phyloP scores from a whole-genome alignment of 2,329 filamentous ascomycete genomes.

The Albifimbria verrucaria region DNA sequence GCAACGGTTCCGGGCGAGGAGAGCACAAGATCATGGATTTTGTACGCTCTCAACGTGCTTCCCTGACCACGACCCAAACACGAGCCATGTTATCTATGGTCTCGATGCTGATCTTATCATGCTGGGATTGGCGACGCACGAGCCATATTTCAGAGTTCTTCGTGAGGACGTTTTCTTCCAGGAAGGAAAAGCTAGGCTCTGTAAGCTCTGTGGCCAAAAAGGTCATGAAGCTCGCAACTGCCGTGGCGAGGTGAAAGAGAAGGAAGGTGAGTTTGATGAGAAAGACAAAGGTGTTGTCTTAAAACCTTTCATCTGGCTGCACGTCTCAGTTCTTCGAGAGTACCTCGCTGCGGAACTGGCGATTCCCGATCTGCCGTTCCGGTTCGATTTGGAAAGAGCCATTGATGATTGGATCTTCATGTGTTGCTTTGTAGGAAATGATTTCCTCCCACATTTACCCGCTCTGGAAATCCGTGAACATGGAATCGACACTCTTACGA shows the following conservation, averaged over 20 bases:
- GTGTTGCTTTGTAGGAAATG: slow-evolving; percentile 98
- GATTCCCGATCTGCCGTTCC: slow-evolving; percentile 78
- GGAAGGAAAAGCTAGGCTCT: slow-evolving; percentile 76
- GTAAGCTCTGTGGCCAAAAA: slow-evolving; percentile 85
- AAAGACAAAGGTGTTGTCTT: slow-evolving; percentile 67
- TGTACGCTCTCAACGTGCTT: slow-evolving; percentile 86
- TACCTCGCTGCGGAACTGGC: slow-evolving; percentile 89
- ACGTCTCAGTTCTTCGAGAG: slow-evolving; percentile 86
- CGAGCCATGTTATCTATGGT: slow-evolving; percentile 95
- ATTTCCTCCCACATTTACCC: slow-evolving; percentile 96
- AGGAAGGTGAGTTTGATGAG: slow-evolving; percentile 76
- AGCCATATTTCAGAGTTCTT: slow-evolving; percentile 92
- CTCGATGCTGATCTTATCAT: slow-evolving; percentile 98
- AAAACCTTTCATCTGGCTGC: slow-evolving; percentile 98
- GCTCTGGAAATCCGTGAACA: slow-evolving; percentile 96
- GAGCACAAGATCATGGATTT: slow-evolving; percentile 99
- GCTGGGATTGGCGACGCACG: slow-evolving; percentile 94
- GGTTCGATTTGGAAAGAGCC: slow-evolving; percentile 89
- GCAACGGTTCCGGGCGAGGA: slow-evolving; percentile 94
- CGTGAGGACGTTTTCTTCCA: slow-evolving; percentile 96
- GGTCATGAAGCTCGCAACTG: slow-evolving; percentile 89
- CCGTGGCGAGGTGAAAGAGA: slow-evolving; percentile 72
- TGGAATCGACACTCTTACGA: slow-evolving; percentile 91
- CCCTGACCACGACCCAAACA: slow-evolving; percentile 92
- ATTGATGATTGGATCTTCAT: slow-evolving; percentile 99